Conservation (phyloP, 148 eudicot species). For the Vaccinium macrocarpon region DNA sequence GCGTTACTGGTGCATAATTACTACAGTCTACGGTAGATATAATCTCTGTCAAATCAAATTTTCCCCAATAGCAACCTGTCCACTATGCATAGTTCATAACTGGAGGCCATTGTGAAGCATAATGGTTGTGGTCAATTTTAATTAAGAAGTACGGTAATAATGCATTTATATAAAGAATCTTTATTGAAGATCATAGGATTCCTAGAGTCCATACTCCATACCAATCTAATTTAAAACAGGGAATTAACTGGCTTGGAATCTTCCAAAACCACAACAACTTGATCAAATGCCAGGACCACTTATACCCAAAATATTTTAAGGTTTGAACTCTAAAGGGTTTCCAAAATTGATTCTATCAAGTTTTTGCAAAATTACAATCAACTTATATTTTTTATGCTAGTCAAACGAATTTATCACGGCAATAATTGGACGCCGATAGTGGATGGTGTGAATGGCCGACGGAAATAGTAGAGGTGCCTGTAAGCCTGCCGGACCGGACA, state of each 20-base stretch:
- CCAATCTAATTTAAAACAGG: background rate
- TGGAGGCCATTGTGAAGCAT: background rate
- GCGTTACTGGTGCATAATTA: background rate
- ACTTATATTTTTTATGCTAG: background rate
- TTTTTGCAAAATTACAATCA: background rate
- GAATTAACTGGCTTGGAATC: background rate
- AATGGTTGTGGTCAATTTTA: background rate
- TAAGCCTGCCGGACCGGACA: background rate
- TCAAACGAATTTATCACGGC: background rate
- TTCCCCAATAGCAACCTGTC: background rate
- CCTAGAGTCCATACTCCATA: background rate
- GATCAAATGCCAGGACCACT: constrained; percentile 4
- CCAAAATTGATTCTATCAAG: background rate
- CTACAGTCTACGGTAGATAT: background rate
- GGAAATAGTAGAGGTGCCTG: background rate
- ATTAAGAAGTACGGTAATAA: background rate
- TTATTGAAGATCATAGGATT: background rate
- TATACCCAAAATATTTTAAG: background rate
- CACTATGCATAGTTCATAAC: background rate
- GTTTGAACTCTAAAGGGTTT: background rate
- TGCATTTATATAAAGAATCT: background rate
- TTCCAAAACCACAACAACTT: constrained; percentile 7
- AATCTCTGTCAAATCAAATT: background rate
- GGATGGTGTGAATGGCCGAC: background rate
- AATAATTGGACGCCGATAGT: background rate